A percentile compares a stretch with the other conserved stretches of the same genome.
Evolutionary conservation across 1,284 basidiomycete species (phyloP).

Genomic region (Rhizoctonia solani): DNA sequence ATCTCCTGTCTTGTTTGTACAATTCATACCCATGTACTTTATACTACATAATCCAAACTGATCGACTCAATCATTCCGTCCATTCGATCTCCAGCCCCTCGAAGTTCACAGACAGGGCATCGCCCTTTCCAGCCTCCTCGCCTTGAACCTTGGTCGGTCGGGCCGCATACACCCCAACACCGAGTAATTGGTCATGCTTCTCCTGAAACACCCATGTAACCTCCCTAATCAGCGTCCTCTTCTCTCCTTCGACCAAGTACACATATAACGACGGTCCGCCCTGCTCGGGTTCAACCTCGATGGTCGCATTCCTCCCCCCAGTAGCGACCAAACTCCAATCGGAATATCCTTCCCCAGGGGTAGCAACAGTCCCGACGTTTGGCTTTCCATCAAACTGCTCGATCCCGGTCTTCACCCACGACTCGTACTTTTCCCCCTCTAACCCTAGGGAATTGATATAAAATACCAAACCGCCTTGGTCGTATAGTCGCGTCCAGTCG

Average conservation of each 20-base stretch:
- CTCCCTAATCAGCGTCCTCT: conserved; percentile 40
- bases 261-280: conserved; percentile 41
- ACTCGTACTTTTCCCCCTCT: conserved; percentile 1
- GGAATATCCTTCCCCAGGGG: conserved; percentile 38
- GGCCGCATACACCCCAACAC: conserved; percentile 42
- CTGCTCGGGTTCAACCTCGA: conserved; percentile 40
- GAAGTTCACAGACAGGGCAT: conserved; percentile 37
- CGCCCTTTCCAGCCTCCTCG: conserved; percentile 24
- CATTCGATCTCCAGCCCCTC: conserved; percentile 32
- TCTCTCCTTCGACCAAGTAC: conserved; percentile 40
- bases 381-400: conserved; percentile 40
- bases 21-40: conserved; percentile 10
- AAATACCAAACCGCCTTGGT: conserved; percentile 43
- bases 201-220: conserved; percentile 43
- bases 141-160: conserved; percentile 40
- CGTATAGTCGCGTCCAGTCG: conserved; percentile 42
- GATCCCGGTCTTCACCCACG: conserved; percentile 43
- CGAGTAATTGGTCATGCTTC: conserved; percentile 35
- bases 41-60: not conserved
- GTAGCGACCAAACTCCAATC: conserved; percentile 43
- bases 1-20: not conserved
- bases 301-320: conserved; percentile 29
- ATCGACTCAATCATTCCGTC: not conserved
- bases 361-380: conserved; percentile 42
- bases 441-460: conserved; percentile 34